A percentile compares a stretch with the other conserved stretches of the same genome.
Conservation (phyloP, 1,284 basidiomycete species). For the Trichosporon sp. region DNA sequence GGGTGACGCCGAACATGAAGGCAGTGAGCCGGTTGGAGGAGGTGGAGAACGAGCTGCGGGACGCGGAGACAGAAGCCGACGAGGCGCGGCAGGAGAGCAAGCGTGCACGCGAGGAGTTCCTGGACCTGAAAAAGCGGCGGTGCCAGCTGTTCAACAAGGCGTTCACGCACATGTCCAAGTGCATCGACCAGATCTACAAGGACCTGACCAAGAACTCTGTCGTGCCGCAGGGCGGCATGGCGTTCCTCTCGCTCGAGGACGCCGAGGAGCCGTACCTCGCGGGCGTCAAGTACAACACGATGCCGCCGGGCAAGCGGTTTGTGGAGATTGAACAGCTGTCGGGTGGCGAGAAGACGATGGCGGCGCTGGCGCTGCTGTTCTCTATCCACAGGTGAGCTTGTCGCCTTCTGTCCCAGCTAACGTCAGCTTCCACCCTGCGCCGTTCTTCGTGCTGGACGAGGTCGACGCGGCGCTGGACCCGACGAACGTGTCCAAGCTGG, state of each 20-base stretch:
- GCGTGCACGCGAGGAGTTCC: conserved; percentile 82
- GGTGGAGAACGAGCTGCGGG: conserved; percentile 63
- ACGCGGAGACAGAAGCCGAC: conserved; percentile 58
- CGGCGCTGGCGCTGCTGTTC: conserved; percentile 89
- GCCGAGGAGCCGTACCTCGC: conserved; percentile 95
- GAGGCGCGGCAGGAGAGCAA: conserved; percentile 70
- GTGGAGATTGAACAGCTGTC: conserved; percentile 98
- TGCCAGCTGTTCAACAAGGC: conserved; percentile 92
- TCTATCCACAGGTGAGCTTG: conserved; percentile 78
- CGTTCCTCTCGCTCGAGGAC: conserved; percentile 92
- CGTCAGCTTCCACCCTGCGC: conserved; percentile 88
- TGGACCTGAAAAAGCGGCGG: conserved; percentile 78
- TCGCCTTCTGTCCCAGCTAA: conserved; percentile 15
- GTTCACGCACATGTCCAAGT: conserved; percentile 89
- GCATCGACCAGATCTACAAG: conserved; percentile 95
- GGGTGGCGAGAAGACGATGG: conserved; percentile 97
- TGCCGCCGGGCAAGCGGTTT: conserved; percentile 99
- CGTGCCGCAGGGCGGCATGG: conserved; percentile 89
- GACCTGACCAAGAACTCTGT: conserved; percentile 93
- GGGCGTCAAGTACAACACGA: conserved; percentile 97
- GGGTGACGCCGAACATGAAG: conserved; percentile 94
- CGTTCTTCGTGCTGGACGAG: conserved; percentile 98
- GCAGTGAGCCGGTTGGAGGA: conserved; percentile 92
- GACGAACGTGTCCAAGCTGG: conserved; percentile 88
- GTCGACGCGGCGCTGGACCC: conserved; percentile 96